Base-by-base conservation (phyloP, 2,329 filamentous ascomycete genomes). In the Aspergillus neoniger region DNA sequence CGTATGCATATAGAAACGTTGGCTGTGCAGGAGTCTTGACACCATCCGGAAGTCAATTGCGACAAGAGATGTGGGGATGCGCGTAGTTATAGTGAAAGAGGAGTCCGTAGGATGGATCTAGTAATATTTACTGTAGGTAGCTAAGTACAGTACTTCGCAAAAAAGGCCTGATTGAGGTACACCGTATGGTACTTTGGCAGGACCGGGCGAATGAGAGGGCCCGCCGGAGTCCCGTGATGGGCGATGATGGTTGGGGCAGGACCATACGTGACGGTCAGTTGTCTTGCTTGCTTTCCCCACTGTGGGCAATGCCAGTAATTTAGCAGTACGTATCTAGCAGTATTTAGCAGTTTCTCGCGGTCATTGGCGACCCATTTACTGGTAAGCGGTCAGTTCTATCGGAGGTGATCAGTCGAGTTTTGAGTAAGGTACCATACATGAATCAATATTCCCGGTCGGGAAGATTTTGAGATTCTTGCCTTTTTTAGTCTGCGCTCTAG, bases 1-100 rank as follows among this genome's bases (percentile, higher is more conserved):
- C 56, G 58, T 60, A 63, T 59, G 58, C 56, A 58, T 57, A 63
- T 61, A 65, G 59, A 63, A 47, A 61, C 50, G 50, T 65, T 63
- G 56, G 59, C 60, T 58, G 47, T 55, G 47, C 28, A 19, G 28
- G 9, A 30, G 39, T 25, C 36, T 36, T 36, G 12, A 36, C 32
- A 36, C 12, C 32, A 12, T 36, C 32, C 12, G 32, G 32, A 36
- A 36, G 32, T 36, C 12, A 36, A 36, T 15, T 14, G 32, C 32
- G 32, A 36, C 32, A 36, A 36, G 12, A 14, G 32, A 36, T 14
- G 32, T 36, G 32, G 32, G 30, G 30, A 32, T 32, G 30, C 30
- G 30, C 10, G 30, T 41, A 41, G 17, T 7, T 17, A 8, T 30
- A 30, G 28, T 28, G 25, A 8, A 28, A 30, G 28, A 30, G 28